Evolutionary conservation across 1,284 basidiomycete species (phyloP).

Genomic region (Tetrapyrgos nigripes): DNA sequence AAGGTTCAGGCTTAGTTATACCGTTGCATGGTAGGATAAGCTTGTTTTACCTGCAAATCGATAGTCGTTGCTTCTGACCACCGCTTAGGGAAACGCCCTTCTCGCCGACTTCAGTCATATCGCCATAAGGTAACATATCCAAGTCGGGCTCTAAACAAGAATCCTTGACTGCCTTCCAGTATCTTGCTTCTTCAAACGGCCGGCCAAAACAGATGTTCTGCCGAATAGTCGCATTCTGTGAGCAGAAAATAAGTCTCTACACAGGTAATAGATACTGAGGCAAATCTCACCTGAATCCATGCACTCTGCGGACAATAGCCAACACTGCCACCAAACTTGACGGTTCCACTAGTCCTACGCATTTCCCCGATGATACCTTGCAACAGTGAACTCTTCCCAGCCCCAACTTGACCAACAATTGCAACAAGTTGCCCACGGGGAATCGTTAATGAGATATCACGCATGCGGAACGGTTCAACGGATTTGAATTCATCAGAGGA

Average conservation of each 20-base stretch:
- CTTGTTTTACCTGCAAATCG: too few species aligned
- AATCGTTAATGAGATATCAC: slow-evolving; percentile 67
- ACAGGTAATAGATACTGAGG: background rate
- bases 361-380: slow-evolving; percentile 86
- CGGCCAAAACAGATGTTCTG: slow-evolving; percentile 90
- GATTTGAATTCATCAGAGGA: slow-evolving; percentile 35
- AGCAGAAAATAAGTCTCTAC: background rate
- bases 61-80: slow-evolving; percentile 80
- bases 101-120: slow-evolving; percentile 92
- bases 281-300: slow-evolving; percentile 82
- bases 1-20: too few species aligned
- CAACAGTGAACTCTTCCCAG: slow-evolving; percentile 77
- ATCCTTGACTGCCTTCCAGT: slow-evolving; percentile 78
- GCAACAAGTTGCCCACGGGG: slow-evolving; percentile 79
- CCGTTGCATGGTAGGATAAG: too few species aligned
- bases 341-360: slow-evolving; percentile 65
- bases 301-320: slow-evolving; percentile 87
- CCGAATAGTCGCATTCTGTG: slow-evolving; percentile 70
- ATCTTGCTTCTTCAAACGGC: slow-evolving; percentile 79
- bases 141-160: slow-evolving; percentile 83
- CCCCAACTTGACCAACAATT: slow-evolving; percentile 74
- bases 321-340: slow-evolving; percentile 75
- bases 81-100: slow-evolving; percentile 87
- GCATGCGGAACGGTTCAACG: slow-evolving; percentile 59
- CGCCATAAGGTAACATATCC: slow-evolving; percentile 82